Base-by-base conservation (phyloP, 139 green algal species). In the Bryopsis sp. region DNA sequence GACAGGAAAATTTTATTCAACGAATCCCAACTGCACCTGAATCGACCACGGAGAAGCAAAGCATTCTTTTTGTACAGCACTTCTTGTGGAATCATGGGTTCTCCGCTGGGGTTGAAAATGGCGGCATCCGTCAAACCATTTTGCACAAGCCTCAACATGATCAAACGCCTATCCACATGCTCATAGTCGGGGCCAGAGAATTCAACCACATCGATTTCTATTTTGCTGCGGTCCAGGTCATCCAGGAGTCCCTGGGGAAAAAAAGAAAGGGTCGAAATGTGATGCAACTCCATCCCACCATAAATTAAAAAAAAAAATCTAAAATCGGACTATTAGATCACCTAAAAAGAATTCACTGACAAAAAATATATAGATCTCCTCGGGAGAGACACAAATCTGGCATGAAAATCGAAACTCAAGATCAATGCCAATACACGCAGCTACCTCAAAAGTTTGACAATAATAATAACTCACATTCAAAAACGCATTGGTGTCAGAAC, bases 11-110 rank as follows among this genome's bases (percentile, higher is more conserved):
- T n/a, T n/a, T n/a, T n/a, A n/a, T n/a, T n/a, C n/a, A n/a, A n/a
- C n/a, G n/a, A n/a, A n/a, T n/a, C n/a, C n/a, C n/a, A n/a, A n/a
- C 32, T 39, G 4, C 26, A 72, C 65, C 24, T 71, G 74, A 84
- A 84, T 37, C 78, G 54, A 7, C 78, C 78, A 2, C 78, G 67
- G 33, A 75, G 35, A n/a, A 81, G 47, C 39, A 84, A 57, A 35
- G 81, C 74, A 22, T 84, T 84, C 69, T 80, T 84, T 68, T 84
- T 84, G 54, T 70, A 71, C 48, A 74, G 37, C 24, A 35, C 47
- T 15, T 74, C 47, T 31, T 68, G 59, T 5, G 66, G 66, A 68
- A 72, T 72, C 66, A 59, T 50, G 31, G 57, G 43, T 36, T 36
- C 15, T 67, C 77, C 77, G 54, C 48, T 60, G 3, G 72, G 70